A percentile compares a stretch with the other conserved stretches of the same genome.
Conservation (phyloP, 169 alveolate species). For the Cryptosporidium xiaoi region DNA sequence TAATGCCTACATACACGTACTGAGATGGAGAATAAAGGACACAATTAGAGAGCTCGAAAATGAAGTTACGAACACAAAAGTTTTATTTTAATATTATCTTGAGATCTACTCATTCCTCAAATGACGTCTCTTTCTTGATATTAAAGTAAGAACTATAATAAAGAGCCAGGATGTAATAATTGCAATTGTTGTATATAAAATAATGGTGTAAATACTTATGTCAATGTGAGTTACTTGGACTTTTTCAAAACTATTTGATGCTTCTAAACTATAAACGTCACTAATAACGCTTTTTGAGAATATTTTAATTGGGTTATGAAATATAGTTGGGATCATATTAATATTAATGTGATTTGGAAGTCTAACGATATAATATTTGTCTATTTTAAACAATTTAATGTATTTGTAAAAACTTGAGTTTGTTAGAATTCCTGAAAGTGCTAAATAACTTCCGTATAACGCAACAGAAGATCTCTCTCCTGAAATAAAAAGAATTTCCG, state of each 20-base stretch:
- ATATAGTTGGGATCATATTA: conserved; percentile 56
- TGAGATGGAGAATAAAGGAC: conserved; percentile 53
- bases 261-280: not conserved
- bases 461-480: conserved; percentile 1
- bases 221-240: conserved; percentile 17
- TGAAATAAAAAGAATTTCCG: not conserved
- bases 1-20: conserved; percentile 29
- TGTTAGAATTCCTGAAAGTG: conserved; percentile 10
- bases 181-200: not conserved
- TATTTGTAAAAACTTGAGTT: conserved; percentile 40
- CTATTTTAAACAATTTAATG: not conserved
- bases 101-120: not conserved
- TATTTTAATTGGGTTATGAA: conserved; percentile 29
- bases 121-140: not conserved
- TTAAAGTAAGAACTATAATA: conserved; percentile 6
- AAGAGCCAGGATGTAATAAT: not conserved
- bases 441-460: conserved; percentile 33
- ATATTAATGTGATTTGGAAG: not conserved
- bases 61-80: not conserved
- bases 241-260: not conserved
- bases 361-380: not conserved
- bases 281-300: conserved; percentile 4
- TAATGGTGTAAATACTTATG: conserved; percentile 26
- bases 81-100: too few relatives aligned
- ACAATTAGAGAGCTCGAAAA: conserved; percentile 21